Percentiles rank a stretch among this genome's conserved stretches.
phyloP scores from a whole-genome alignment of 2,329 filamentous ascomycete species.

The Cercospora sp. region DNA sequence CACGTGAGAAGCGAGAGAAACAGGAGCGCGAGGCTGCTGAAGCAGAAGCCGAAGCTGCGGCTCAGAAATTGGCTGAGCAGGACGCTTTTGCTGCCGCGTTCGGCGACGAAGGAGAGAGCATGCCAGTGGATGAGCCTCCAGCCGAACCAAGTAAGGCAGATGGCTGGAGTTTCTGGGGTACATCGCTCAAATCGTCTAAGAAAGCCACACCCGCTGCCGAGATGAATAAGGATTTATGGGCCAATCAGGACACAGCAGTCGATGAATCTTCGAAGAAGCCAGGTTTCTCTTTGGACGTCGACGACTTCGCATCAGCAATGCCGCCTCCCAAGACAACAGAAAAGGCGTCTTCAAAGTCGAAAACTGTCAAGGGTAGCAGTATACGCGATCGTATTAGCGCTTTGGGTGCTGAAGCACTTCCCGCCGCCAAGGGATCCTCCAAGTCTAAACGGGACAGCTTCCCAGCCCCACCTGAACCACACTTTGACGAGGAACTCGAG shows the following conservation, averaged over 20 bases:
- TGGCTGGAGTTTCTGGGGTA: constrained; percentile 48
- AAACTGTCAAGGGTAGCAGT: constrained; percentile 47
- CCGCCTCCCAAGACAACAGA: constrained; percentile 47
- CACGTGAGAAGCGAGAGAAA: background rate
- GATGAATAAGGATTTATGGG: constrained; percentile 40
- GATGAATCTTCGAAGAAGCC: constrained; percentile 44
- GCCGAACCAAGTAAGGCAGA: constrained; percentile 34
- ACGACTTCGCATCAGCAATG: constrained; percentile 40
- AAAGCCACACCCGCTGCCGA: constrained; percentile 39
- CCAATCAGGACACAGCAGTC: constrained; percentile 46
- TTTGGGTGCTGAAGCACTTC: constrained; percentile 41
- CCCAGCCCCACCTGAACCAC: constrained; percentile 38
- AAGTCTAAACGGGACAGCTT: constrained; percentile 29
- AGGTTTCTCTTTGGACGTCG: constrained; percentile 46
- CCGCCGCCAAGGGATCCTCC: constrained; percentile 41
- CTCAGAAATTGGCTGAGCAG: constrained; percentile 38
- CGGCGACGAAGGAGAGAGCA: constrained; percentile 38
- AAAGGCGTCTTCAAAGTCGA: constrained; percentile 43
- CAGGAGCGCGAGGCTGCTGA: background rate
- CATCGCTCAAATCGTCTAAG: constrained; percentile 47
- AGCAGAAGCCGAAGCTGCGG: constrained; percentile 11
- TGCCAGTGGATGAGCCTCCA: constrained; percentile 31
- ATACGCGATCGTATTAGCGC: constrained; percentile 57
- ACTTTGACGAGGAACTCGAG: constrained; percentile 23
- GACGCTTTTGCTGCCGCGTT: constrained; percentile 40